Percentiles rank a stretch among this genome's conserved stretches.
Conservation (phyloP, 306 rosid genomes). For the Aeschynomene evenia region DNA sequence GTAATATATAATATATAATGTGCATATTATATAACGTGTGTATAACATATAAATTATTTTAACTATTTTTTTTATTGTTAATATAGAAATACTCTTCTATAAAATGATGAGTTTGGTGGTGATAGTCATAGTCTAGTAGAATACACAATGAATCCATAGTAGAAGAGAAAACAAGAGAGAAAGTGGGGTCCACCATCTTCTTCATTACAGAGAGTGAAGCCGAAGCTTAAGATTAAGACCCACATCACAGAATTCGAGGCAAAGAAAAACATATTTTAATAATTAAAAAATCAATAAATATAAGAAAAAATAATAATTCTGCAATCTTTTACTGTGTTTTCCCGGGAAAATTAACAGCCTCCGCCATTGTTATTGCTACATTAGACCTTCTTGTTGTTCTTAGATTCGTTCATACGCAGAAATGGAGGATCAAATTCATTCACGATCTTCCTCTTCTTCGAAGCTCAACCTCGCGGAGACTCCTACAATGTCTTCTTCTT, state of each 20-base stretch:
- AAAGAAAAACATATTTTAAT: background rate
- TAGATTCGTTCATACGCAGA: background rate
- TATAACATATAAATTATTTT: too few species aligned
- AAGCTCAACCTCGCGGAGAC: conserved; percentile 47
- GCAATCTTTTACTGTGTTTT: conserved; percentile 19
- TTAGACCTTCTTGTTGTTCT: background rate
- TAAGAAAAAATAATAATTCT: background rate
- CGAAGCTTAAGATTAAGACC: background rate
- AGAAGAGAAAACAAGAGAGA: background rate
- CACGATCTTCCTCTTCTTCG: conserved; percentile 34
- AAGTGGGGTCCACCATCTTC: conserved; percentile 28
- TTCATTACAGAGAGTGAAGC: background rate
- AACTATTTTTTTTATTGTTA: too few species aligned
- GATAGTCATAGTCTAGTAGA: too few species aligned
- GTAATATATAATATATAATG: too few species aligned
- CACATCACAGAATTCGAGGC: conserved; percentile 11
- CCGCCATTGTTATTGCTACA: background rate
- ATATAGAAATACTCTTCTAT: background rate
- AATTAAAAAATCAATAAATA: background rate
- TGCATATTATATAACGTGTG: too few species aligned
- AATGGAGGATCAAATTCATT: conserved; percentile 68
- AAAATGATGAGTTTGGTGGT: background rate
- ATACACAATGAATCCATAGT: background rate
- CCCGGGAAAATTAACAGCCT: conserved; percentile 40
- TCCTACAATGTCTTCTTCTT: conserved; percentile 29